Evolutionary conservation across 371 early-diverging fungal species (phyloP), one percentile per base, ranked within the genome.

Genomic region (Enterocytospora artemiae): DNA sequence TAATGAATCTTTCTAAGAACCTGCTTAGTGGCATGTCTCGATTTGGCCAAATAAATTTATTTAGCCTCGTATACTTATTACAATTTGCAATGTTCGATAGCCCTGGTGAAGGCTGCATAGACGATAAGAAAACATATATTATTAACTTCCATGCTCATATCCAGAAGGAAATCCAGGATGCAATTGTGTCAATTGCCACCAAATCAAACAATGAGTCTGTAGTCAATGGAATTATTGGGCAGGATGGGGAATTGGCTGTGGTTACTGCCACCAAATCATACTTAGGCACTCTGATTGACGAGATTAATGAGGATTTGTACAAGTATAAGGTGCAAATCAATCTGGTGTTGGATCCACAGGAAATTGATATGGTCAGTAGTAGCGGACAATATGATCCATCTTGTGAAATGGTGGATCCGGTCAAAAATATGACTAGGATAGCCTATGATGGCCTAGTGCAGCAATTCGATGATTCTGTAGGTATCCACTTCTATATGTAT

Each of bases 401-500:
- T 1, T 74, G 75, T 45, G 75, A 74, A 58, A 33, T 57, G n/a
- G 28, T 25, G 25, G 50, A 54, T 25, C 63, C 75, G 25, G 44
- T 71, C 2, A 32, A n/a, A 14, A 24, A 59, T 31, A 59, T 64
- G 34, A 67, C 63, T 28, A n/a, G n/a, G 2, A 24, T 9, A 20
- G 65, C 60, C 7, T 54, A 54, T 59, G n/a, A 46, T 1, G 32
- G 30, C 9, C 44, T 74, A 12, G 60, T 49, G 30, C 44, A 46
- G 32, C 5, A 28, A 27, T 57, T 27, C 37, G 25, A 32, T 31
- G 39, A 59, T 37, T 65, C 49, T 41, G 64, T 68, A 52, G 75
- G 75, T 25, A 25, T 67, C 30, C 75, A 74, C 41, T 12, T 68
- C 5, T 70, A 58, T 31, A 12, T 74, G 20, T 67, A 60, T 61